phyloP scores from a whole-genome alignment of 1,284 basidiomycete species.

The Microbotryum silenes-acaulis region DNA sequence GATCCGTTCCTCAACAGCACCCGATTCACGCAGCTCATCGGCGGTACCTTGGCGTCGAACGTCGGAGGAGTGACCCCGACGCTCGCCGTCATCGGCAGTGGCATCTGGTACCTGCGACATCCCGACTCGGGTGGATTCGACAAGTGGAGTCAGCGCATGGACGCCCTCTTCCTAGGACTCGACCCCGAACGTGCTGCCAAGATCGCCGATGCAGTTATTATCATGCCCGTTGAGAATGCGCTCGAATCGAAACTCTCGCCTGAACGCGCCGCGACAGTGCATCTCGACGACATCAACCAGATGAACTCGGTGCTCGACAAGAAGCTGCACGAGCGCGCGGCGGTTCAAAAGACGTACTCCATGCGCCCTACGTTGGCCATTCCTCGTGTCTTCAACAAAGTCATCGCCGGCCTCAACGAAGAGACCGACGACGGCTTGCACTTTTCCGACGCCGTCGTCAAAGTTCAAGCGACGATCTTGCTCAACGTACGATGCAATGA shows the following conservation, averaged over 20 bases:
- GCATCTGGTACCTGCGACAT: conserved; percentile 78
- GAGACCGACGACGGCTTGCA: conserved; percentile 77
- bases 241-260: conserved; percentile 53
- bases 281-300: conserved; percentile 41
- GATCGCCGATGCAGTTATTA: conserved; percentile 61
- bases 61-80: conserved; percentile 44
- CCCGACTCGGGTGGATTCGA: conserved; percentile 61
- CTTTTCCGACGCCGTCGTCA: conserved; percentile 58
- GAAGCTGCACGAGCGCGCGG: conserved; percentile 35
- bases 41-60: conserved; percentile 24
- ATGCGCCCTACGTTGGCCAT: conserved; percentile 10
- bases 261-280: conserved; percentile 48
- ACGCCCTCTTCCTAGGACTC: conserved; percentile 49
- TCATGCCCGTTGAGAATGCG: conserved; percentile 68
- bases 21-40: conserved; percentile 45
- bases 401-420: conserved; percentile 27
- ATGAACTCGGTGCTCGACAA: conserved; percentile 67
- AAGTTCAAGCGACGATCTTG: conserved; percentile 65
- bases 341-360: too few relatives aligned
- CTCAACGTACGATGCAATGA: conserved; percentile 78
- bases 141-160: conserved; percentile 66
- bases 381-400: conserved; percentile 26
- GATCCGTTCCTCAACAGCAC: conserved; percentile 61
- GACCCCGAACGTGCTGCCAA: conserved; percentile 40
- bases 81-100: conserved; percentile 70